phyloP scores from a whole-genome alignment of 441 rosid genomes.

The Hypseocharis bilobata region DNA sequence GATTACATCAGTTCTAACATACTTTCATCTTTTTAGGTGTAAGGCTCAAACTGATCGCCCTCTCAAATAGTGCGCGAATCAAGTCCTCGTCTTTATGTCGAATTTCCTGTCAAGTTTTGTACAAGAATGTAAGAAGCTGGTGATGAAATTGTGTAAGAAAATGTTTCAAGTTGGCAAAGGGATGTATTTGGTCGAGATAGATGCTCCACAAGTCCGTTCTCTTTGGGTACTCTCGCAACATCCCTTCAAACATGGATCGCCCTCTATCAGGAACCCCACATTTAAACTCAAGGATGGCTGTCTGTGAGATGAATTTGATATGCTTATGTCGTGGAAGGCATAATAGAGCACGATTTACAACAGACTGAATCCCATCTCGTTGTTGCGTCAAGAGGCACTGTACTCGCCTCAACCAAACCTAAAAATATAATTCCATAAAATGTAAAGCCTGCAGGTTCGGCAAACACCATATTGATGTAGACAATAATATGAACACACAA shows the following conservation, averaged over 20 bases:
- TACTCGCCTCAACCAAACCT: conserved; percentile 74
- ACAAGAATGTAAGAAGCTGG: conserved; percentile 11
- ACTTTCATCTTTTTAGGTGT: conserved; percentile 86
- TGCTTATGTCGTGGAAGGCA: conserved; percentile 81
- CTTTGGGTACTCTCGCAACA: conserved; percentile 78
- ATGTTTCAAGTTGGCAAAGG: neutral
- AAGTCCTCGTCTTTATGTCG: conserved; percentile 60
- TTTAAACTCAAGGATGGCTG: conserved; percentile 84
- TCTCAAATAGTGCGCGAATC: conserved; percentile 65
- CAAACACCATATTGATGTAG: neutral
- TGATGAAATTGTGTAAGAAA: neutral
- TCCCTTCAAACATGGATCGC: conserved; percentile 74
- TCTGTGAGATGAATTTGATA: conserved; percentile 72
- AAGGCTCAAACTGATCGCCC: conserved; percentile 79
- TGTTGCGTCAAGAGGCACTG: conserved; percentile 47
- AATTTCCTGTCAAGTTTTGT: conserved; percentile 49
- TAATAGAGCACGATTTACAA: conserved; percentile 61
- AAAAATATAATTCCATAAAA: conserved; percentile 11
- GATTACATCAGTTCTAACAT: neutral
- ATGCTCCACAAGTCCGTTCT: conserved; percentile 93
- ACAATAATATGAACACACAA: neutral
- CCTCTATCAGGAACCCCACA: conserved; percentile 84
- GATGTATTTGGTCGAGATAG: conserved; percentile 77
- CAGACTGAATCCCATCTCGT: conserved; percentile 53
- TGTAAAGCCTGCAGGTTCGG: neutral